These are phyloP conservation scores for Bipolaris victoriae DNA, from an alignment of 2,329 filamentous ascomycete species.

Conservation along the genomic window DNA sequence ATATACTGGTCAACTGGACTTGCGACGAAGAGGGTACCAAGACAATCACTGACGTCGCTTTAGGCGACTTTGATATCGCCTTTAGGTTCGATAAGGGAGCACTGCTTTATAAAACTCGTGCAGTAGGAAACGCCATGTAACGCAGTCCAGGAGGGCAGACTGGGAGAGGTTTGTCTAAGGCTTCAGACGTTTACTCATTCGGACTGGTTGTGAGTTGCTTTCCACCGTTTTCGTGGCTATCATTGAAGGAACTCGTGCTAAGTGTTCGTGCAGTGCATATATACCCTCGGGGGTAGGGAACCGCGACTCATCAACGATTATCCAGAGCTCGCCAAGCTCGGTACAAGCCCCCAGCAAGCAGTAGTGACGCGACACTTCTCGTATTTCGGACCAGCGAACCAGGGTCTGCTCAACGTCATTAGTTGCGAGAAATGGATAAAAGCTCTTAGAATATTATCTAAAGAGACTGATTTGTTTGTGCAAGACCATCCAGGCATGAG, in stretches of 20 bases:
- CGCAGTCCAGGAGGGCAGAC: constrained; percentile 51
- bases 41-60: constrained; percentile 39
- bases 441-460: constrained; percentile 31
- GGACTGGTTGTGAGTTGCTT: constrained; percentile 46
- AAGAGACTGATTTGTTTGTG: constrained; percentile 35
- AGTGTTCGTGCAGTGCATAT: constrained; percentile 44
- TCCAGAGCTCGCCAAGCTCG: constrained; percentile 36
- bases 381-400: constrained; percentile 44
- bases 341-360: constrained; percentile 42
- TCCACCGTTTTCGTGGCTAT: constrained; percentile 10
- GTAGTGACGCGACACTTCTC: constrained; percentile 43
- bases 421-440: constrained; percentile 34
- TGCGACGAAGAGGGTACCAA: constrained; percentile 41
- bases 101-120: constrained; percentile 31
- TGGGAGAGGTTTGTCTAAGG: constrained; percentile 40
- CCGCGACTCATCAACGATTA: constrained; percentile 42
- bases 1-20: constrained; percentile 49
- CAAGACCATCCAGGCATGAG: constrained; percentile 36
- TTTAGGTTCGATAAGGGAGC: constrained; percentile 40
- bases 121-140: constrained; percentile 51
- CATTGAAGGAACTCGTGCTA: constrained; percentile 23
- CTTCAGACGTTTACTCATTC: constrained; percentile 50
- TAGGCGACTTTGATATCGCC: constrained; percentile 50
- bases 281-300: constrained; percentile 39
- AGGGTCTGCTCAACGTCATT: constrained; percentile 40